A percentile compares a stretch with the other conserved stretches of the same genome.
phyloP scores from a whole-genome alignment of 306 rosid species.

The Citrullus mucosospermus region DNA sequence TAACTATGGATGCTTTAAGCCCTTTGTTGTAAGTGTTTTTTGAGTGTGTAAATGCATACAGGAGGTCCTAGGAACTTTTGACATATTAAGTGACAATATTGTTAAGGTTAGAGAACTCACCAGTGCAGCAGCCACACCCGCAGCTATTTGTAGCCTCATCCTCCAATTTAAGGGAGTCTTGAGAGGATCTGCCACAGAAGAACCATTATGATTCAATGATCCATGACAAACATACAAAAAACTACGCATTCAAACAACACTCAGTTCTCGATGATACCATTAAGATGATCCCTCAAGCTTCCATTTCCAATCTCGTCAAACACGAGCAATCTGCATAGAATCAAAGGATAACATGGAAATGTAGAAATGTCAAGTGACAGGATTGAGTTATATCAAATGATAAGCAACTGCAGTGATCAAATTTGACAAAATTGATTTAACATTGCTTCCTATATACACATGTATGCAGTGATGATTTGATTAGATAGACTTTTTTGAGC shows the following conservation, averaged over 20 bases:
- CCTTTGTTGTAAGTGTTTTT: neutral
- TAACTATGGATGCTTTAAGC: neutral
- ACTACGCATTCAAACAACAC: neutral
- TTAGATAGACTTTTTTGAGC: neutral
- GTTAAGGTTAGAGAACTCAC: conserved; percentile 25
- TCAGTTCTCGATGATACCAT: conserved; percentile 32
- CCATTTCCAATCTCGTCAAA: conserved; percentile 72
- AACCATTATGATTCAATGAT: neutral
- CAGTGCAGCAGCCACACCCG: conserved; percentile 76
- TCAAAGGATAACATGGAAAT: neutral
- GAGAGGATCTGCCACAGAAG: conserved; percentile 55
- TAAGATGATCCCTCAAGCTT: conserved; percentile 86
- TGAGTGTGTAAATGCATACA: neutral
- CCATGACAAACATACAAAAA: neutral
- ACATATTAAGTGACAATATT: neutral
- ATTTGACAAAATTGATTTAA: neutral
- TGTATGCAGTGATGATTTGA: neutral
- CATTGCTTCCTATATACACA: neutral
- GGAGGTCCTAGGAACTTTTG: neutral
- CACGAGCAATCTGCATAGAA: conserved; percentile 52
- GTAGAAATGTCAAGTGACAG: neutral
- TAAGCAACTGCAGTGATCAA: neutral
- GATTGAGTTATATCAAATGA: neutral
- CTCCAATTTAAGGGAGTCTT: conserved; percentile 88
- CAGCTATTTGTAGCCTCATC: conserved; percentile 66